These are phyloP conservation scores for Elaeagnus macrophylla DNA, from an alignment of 306 rosid species.

Conservation along the genomic window DNA sequence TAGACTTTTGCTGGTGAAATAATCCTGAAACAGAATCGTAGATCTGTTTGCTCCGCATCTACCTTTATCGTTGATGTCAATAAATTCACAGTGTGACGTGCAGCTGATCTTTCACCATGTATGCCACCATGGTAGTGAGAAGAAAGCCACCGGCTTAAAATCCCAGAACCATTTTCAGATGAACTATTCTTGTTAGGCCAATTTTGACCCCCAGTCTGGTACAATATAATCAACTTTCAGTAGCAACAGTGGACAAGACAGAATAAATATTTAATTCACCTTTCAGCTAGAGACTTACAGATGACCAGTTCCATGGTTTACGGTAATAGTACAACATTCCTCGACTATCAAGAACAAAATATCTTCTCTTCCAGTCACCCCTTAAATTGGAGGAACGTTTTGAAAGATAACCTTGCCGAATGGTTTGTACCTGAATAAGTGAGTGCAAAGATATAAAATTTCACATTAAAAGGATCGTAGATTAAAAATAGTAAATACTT, in stretches of 20 bases:
- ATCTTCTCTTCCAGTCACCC: constrained; percentile 90
- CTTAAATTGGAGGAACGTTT: constrained; percentile 79
- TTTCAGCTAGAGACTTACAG: constrained; percentile 45
- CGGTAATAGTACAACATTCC: constrained; percentile 79
- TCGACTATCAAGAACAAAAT: constrained; percentile 78
- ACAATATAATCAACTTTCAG: constrained; percentile 18
- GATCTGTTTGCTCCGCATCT: constrained; percentile 75
- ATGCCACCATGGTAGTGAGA: constrained; percentile 71
- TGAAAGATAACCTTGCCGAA: constrained; percentile 81
- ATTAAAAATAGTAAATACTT: neutral
- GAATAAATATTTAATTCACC: constrained; percentile 17
- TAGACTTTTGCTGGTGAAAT: constrained; percentile 65
- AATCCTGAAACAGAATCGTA: constrained; percentile 85
- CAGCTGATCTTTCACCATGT: constrained; percentile 61
- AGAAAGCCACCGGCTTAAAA: constrained; percentile 71
- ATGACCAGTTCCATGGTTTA: constrained; percentile 50
- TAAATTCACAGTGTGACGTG: constrained; percentile 69
- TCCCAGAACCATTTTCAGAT: constrained; percentile 53
- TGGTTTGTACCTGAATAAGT: constrained; percentile 54
- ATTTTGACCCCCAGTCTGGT: constrained; percentile 45
- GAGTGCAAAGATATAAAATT: constrained; percentile 14
- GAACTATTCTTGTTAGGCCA: constrained; percentile 43
- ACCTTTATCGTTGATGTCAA: constrained; percentile 70
- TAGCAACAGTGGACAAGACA: constrained; percentile 18
- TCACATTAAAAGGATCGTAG: constrained; percentile 4